Evolutionary conservation across 192 early-diverging fungal species (phyloP).

Genomic region (Rhizophlyctis rosea): DNA sequence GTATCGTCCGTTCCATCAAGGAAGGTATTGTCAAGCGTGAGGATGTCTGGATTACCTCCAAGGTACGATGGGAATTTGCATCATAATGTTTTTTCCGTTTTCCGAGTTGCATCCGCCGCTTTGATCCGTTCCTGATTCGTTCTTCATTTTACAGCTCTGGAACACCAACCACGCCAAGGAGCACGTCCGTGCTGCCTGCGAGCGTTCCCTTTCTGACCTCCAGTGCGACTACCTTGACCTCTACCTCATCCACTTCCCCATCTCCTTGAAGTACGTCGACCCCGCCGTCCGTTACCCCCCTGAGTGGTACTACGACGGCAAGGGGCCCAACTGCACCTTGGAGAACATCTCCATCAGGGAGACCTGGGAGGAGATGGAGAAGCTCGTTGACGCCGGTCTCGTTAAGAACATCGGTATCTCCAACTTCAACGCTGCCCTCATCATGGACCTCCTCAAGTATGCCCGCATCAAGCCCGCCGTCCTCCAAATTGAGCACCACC

Average conservation of each 20-base stretch:
- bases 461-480: constrained; percentile 74
- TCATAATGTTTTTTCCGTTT: too few species aligned
- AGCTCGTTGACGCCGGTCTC: constrained; percentile 65
- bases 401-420: constrained; percentile 80
- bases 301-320: constrained; percentile 19
- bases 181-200: constrained; percentile 9
- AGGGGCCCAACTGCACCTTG: constrained; percentile 26
- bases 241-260: constrained; percentile 85
- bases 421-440: constrained; percentile 61
- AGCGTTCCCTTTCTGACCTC: constrained; percentile 59
- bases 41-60: too few species aligned
- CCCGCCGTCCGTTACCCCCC: constrained; percentile 1
- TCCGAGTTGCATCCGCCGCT: too few species aligned
- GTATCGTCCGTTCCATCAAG: background rate
- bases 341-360: constrained; percentile 60
- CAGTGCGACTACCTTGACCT: constrained; percentile 75
- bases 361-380: constrained; percentile 85
- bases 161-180: constrained; percentile 14
- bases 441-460: constrained; percentile 59
- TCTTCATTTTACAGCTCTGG: too few species aligned
- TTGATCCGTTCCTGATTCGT: too few species aligned
- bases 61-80: too few species aligned
- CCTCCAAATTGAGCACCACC: constrained; percentile 87
- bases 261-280: constrained; percentile 47
- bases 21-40: constrained; percentile 1